phyloP scores from a whole-genome alignment of 805 yeast genomes.

The Cyberlindnera amylophila region DNA sequence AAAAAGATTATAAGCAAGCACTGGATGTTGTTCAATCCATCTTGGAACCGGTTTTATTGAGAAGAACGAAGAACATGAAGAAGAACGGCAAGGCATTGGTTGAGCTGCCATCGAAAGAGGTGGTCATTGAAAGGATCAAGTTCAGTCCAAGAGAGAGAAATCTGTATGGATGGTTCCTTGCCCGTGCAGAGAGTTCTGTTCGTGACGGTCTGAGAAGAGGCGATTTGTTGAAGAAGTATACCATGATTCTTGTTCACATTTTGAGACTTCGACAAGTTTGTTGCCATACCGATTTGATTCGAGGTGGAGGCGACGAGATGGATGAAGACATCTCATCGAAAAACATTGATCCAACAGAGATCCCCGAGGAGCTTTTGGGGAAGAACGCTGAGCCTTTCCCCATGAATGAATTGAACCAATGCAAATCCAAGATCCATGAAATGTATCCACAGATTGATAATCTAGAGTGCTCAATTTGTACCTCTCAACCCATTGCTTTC shows the following conservation, averaged over 20 bases:
- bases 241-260: conserved; percentile 78
- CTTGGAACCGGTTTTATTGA: conserved; percentile 72
- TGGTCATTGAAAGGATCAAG: conserved; percentile 61
- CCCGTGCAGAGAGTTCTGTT: conserved; percentile 61
- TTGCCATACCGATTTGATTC: conserved; percentile 72
- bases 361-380: conserved; percentile 21
- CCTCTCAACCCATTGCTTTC: conserved; percentile 56
- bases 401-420: conserved; percentile 13
- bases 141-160: conserved; percentile 63
- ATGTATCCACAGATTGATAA: conserved; percentile 35
- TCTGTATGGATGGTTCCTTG: conserved; percentile 65
- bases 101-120: conserved; percentile 70
- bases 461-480: conserved; percentile 83
- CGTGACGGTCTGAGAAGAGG: conserved; percentile 60
- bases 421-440: conserved; percentile 28
- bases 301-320: conserved; percentile 45
- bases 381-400: conserved; percentile 6
- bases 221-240: conserved; percentile 63
- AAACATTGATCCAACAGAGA: conserved; percentile 7
- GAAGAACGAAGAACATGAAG: conserved; percentile 85
- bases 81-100: conserved; percentile 76
- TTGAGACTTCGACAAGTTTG: conserved; percentile 83
- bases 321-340: conserved; percentile 42
- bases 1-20: conserved; percentile 64
- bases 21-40: conserved; percentile 82